Percentiles rank a stretch among this genome's conserved stretches.
Evolutionary conservation across 768 basidiomycete genomes (phyloP).

Genomic region (Lyophyllum semitale): DNA sequence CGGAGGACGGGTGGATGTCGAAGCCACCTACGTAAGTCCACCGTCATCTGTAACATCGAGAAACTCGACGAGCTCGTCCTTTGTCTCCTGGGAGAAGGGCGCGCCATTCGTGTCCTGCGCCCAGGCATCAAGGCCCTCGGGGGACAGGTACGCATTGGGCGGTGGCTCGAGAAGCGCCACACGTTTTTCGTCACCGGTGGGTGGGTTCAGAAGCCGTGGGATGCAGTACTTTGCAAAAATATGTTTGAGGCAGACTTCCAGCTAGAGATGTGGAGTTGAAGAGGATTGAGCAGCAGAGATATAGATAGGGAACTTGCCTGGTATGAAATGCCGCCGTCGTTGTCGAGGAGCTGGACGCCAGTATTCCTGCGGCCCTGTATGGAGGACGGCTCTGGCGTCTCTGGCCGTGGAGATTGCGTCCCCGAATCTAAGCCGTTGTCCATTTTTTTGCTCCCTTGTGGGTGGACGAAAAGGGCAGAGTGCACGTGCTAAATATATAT

Average conservation of each 20-base stretch:
- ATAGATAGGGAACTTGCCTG: conserved; percentile 42
- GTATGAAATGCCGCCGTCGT: conserved; percentile 67
- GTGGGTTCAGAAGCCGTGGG: conserved; percentile 34
- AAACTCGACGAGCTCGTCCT: conserved; percentile 75
- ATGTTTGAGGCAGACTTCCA: conserved; percentile 70
- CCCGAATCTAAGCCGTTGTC: conserved; percentile 20
- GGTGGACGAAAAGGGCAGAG: conserved; percentile 1
- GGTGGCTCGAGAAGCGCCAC: conserved; percentile 45
- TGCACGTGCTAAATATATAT: too few species aligned
- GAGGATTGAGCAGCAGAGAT: neutral
- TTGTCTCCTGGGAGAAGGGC: conserved; percentile 75
- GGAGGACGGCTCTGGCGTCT: conserved; percentile 64
- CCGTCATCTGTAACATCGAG: conserved; percentile 76
- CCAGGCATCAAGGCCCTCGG: conserved; percentile 71
- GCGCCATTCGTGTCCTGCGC: conserved; percentile 81
- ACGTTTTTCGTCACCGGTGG: conserved; percentile 20
- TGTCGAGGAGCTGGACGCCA: conserved; percentile 61
- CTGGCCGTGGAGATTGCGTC: conserved; percentile 53
- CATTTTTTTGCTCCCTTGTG: neutral
- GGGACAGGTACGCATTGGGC: conserved; percentile 57
- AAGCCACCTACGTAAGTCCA: conserved; percentile 62
- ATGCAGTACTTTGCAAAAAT: conserved; percentile 81
- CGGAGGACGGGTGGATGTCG: neutral
- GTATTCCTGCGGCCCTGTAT: conserved; percentile 60
- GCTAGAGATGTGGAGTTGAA: conserved; percentile 33